Conservation (phyloP, 2,329 filamentous ascomycete genomes). For the Orbilia brochopaga region DNA sequence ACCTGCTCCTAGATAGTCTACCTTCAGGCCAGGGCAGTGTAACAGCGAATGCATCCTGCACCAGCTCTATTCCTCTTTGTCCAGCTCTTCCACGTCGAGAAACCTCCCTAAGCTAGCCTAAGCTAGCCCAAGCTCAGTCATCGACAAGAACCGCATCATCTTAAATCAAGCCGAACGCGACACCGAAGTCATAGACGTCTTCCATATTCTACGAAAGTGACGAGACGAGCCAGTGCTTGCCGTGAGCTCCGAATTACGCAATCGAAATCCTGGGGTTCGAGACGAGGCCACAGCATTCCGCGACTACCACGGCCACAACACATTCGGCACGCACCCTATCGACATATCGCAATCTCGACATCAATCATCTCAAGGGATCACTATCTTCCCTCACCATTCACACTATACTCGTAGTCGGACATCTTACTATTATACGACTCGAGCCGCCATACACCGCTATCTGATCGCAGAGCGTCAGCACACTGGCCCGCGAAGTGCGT, state of each 20-base stretch:
- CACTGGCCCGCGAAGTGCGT: too few relatives aligned
- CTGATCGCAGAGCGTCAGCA: too few relatives aligned
- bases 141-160: conserved; percentile 11
- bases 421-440: neutral
- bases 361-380: too few relatives aligned
- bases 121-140: neutral
- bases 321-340: conserved; percentile 2
- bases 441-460: neutral
- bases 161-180: neutral
- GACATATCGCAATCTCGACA: neutral
- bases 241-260: conserved; percentile 36
- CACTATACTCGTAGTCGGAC: too few relatives aligned
- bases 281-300: neutral
- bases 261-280: conserved; percentile 15
- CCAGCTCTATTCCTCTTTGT: conserved; percentile 7
- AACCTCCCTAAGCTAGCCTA: conserved; percentile 45
- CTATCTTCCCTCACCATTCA: too few relatives aligned
- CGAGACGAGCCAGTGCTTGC: conserved; percentile 4
- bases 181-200: neutral
- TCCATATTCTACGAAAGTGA: neutral
- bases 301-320: conserved; percentile 42
- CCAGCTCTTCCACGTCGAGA: conserved; percentile 24
- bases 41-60: conserved; percentile 40
- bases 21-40: neutral
- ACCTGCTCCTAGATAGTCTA: neutral